These are phyloP conservation scores for Cyclotella cryptica DNA, from an alignment of 108 stramenopile species.

Conservation along the genomic window DNA sequence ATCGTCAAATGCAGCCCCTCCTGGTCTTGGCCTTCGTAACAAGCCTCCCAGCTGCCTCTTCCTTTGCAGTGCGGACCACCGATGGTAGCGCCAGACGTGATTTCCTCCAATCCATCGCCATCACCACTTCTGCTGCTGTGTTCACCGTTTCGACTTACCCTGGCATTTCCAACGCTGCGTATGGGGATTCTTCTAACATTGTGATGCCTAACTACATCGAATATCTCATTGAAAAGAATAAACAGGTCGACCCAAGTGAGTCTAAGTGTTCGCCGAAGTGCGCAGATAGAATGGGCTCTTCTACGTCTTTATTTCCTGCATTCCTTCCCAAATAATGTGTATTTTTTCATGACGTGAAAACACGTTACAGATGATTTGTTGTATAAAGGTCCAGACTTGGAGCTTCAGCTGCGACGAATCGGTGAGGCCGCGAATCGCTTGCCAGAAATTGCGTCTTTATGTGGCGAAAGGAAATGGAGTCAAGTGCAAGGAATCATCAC, in stretches of 20 bases:
- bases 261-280: not conserved
- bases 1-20: not conserved
- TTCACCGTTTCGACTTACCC: constrained; percentile 3
- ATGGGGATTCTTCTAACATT: constrained; percentile 63
- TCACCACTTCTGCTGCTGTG: constrained; percentile 3
- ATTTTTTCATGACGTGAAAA: not conserved
- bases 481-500: constrained; percentile 71
- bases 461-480: constrained; percentile 70
- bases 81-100: constrained; percentile 7
- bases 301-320: not conserved
- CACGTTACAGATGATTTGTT: constrained; percentile 19
- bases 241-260: constrained; percentile 35
- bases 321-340: not conserved
- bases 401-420: constrained; percentile 56
- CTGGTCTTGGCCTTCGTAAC: constrained; percentile 5
- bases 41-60: constrained; percentile 23
- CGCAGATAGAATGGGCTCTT: not conserved
- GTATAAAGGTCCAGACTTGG: constrained; percentile 67
- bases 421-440: constrained; percentile 54
- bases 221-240: constrained; percentile 72
- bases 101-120: constrained; percentile 35
- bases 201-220: constrained; percentile 78
- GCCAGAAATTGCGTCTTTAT: constrained; percentile 57
- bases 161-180: constrained; percentile 52
- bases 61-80: constrained; percentile 9